These are phyloP conservation scores for Eimeria sp. DNA, from an alignment of 169 alveolate genomes.

Conservation along the genomic window DNA sequence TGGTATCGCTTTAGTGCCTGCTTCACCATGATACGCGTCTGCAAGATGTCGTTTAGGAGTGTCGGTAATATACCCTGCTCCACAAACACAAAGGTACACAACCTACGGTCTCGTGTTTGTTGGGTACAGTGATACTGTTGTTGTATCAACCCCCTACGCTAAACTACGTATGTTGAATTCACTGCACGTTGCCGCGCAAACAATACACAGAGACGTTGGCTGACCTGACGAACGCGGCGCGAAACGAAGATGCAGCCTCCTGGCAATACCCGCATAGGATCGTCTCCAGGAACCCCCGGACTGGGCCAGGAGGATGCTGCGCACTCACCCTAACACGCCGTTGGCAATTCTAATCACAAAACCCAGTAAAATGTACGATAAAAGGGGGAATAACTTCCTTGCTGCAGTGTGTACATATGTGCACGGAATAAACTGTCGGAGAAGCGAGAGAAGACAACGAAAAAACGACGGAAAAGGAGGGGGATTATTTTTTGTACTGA, in stretches of 20 bases:
- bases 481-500: not conserved
- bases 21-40: slow-evolving; percentile 88
- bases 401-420: not conserved
- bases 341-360: not conserved
- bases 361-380: not conserved
- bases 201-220: not conserved
- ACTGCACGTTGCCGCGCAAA: not conserved
- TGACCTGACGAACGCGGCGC: slow-evolving; percentile 76
- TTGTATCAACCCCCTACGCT: too few species aligned
- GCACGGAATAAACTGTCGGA: not conserved
- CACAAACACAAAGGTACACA: slow-evolving; percentile 22
- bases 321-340: not conserved
- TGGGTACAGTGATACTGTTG: not conserved
- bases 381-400: not conserved
- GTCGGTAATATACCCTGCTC: slow-evolving; percentile 93
- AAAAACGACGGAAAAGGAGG: not conserved
- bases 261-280: slow-evolving; percentile 71
- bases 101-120: not conserved
- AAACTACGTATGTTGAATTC: not conserved
- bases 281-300: slow-evolving; percentile 39
- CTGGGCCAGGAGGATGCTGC: slow-evolving; percentile 70
- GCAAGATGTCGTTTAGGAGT: slow-evolving; percentile 93
- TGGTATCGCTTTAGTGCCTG: slow-evolving; percentile 70
- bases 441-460: not conserved
- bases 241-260: slow-evolving; percentile 82